These are phyloP conservation scores for Solanum corneliomulleri DNA, from an alignment of 257 asterid species.

Conservation along the genomic window DNA sequence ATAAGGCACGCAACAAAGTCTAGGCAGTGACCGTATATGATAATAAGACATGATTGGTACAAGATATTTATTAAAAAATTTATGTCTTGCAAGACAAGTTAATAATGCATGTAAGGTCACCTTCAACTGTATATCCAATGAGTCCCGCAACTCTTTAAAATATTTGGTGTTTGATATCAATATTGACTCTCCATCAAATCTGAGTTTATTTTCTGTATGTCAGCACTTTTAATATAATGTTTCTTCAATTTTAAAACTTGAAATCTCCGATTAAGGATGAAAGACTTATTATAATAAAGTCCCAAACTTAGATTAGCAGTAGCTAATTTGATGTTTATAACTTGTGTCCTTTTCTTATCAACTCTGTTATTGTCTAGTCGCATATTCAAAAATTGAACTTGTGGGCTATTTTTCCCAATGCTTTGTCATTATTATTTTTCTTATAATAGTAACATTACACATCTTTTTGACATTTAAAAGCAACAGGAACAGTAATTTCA, in stretches of 20 bases:
- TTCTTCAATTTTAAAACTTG: neutral
- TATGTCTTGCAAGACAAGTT: neutral
- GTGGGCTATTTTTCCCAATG: neutral
- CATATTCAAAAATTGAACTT: neutral
- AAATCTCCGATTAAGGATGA: fast-evolving
- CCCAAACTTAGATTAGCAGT: neutral
- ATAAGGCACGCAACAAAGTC: neutral
- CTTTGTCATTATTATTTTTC: neutral
- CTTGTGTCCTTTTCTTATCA: neutral
- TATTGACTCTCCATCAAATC: neutral
- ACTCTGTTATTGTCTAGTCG: neutral
- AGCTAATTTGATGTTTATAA: neutral
- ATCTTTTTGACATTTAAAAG: neutral
- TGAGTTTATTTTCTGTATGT: fast-evolving
- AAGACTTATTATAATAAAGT: neutral
- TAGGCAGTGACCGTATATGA: neutral
- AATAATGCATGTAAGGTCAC: neutral
- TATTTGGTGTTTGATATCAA: neutral
- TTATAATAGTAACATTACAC: neutral
- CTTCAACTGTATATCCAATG: neutral
- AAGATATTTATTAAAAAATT: neutral
- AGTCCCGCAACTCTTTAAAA: neutral
- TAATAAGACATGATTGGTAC: neutral
- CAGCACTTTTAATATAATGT: neutral
- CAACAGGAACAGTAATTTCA: neutral